These are phyloP conservation scores for Mrakiaceae sp. DNA, from an alignment of 1,284 basidiomycete species.

Conservation along the genomic window DNA sequence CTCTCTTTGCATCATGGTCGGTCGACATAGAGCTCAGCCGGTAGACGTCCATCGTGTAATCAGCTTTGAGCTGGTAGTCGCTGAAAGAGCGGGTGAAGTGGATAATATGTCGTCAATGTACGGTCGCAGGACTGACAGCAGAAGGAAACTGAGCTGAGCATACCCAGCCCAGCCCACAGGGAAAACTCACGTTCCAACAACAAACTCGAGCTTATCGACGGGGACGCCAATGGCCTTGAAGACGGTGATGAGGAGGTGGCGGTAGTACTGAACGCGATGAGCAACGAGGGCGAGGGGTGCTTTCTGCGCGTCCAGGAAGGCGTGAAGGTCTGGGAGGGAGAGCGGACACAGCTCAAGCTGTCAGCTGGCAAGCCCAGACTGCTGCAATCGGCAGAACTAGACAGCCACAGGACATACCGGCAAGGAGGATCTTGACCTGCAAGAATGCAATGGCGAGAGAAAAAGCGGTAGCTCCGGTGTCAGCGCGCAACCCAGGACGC, in stretches of 20 bases:
- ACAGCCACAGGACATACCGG: slow-evolving; percentile 45
- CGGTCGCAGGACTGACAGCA: background rate
- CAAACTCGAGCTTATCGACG: slow-evolving; percentile 67
- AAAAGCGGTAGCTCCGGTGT: background rate
- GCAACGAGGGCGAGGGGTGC: slow-evolving; percentile 89
- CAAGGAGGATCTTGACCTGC: slow-evolving; percentile 77
- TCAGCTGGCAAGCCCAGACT: background rate
- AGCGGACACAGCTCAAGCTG: slow-evolving; percentile 9
- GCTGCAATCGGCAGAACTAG: background rate
- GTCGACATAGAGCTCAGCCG: slow-evolving; percentile 76
- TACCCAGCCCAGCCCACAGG: background rate
- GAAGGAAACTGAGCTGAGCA: background rate
- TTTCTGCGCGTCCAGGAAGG: slow-evolving; percentile 96
- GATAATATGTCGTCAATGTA: background rate
- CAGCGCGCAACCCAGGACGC: slow-evolving; percentile 3
- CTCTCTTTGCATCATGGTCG: slow-evolving; percentile 95
- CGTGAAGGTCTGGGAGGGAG: slow-evolving; percentile 65
- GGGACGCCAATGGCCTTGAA: slow-evolving; percentile 85
- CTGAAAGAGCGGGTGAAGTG: slow-evolving; percentile 12
- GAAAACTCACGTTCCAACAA: slow-evolving; percentile 59
- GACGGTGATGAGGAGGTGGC: slow-evolving; percentile 66
- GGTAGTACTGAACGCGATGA: slow-evolving; percentile 84
- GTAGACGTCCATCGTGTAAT: slow-evolving; percentile 95
- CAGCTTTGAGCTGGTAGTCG: slow-evolving; percentile 72
- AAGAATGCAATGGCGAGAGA: background rate